Base-by-base conservation (phyloP, 805 yeast species). In the Isabelozyma heimii region DNA sequence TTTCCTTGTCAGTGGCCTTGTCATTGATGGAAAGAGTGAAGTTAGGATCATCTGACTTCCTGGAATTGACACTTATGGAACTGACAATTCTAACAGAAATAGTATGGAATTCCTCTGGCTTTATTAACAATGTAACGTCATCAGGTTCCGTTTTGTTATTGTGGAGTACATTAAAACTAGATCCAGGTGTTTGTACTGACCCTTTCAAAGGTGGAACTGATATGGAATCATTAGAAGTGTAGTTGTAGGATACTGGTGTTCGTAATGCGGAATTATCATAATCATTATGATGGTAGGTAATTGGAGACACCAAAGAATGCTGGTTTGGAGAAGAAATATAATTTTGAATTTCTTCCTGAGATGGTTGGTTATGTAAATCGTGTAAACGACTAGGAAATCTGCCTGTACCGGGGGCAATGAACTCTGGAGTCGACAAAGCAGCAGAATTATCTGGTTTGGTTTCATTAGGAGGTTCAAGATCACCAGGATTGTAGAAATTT, bases 1-100 rank as follows among this genome's bases (percentile, higher is more conserved):
- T 79, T 56, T 84, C 89, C 51, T 83, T 83, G 38, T 74, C 71
- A 2, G 84, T 67, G 20, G 76, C 82, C 33, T 83, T 77, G 55
- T 87, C 92, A 42, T 77, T 69, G 4, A 87, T 82, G 14, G 85
- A 77, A 47, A 91, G 75, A 1, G 87, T 73, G 17, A 87, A 75
- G 27, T 68, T 67, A 14, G 87, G 84, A 40, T 85, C 90, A 38
- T 82, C 87, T 0, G 71, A 55, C 53, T 76, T 75, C 38, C 73
- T 76, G 27, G 66, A 66, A 30, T 51, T 53, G 12, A 61, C 52
- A 39, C 62, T 53, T 15, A 82, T 64, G 0, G 85, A 80, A 52
- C 84, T 80, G 8, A 77, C 61, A 2, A 83, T 70, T 13, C 67
- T 69, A 4, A 84, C 70, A 37, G 65, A 63, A 14, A 84, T 72